A percentile compares a stretch with the other conserved stretches of the same genome.
These are phyloP conservation scores for Boletus huronensis DNA, from an alignment of 768 basidiomycete species.

Conservation along the genomic window DNA sequence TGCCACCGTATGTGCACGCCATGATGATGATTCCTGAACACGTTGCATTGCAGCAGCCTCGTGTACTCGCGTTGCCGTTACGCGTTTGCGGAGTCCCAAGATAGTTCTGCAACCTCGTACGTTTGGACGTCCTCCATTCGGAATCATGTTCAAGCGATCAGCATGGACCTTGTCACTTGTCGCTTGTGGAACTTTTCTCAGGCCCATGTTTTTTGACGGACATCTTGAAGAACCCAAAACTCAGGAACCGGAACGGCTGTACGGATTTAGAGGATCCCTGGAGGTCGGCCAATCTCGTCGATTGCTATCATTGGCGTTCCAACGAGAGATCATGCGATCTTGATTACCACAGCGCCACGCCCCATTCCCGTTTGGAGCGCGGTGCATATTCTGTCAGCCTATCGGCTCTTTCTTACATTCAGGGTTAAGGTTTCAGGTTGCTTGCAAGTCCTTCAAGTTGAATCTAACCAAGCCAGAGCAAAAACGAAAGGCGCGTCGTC, in stretches of 20 bases:
- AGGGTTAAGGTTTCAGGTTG: conserved; percentile 18
- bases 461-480: conserved; percentile 23
- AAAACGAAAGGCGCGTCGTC: conserved; percentile 6
- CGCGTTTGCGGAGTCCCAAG: conserved; percentile 20
- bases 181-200: conserved; percentile 12
- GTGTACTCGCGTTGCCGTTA: conserved; percentile 23
- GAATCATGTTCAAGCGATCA: conserved; percentile 6
- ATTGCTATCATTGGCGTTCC: conserved; percentile 11
- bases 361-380: conserved; percentile 1
- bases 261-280: conserved; percentile 15
- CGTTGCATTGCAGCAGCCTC: conserved; percentile 23
- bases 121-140: background rate
- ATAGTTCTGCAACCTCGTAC: background rate
- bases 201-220: background rate
- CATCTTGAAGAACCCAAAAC: conserved; percentile 2
- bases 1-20: conserved; percentile 14
- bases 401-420: conserved; percentile 10
- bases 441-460: background rate
- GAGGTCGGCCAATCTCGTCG: conserved; percentile 19
- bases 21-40: conserved; percentile 9
- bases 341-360: conserved; percentile 13
- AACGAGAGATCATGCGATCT: conserved; percentile 22
- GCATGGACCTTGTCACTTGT: conserved; percentile 4
- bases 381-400: background rate
- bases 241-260: conserved; percentile 6